Evolutionary conservation across 768 basidiomycete genomes (phyloP), one percentile per base, ranked within the genome.

Genomic region (Amanita rubescens): DNA sequence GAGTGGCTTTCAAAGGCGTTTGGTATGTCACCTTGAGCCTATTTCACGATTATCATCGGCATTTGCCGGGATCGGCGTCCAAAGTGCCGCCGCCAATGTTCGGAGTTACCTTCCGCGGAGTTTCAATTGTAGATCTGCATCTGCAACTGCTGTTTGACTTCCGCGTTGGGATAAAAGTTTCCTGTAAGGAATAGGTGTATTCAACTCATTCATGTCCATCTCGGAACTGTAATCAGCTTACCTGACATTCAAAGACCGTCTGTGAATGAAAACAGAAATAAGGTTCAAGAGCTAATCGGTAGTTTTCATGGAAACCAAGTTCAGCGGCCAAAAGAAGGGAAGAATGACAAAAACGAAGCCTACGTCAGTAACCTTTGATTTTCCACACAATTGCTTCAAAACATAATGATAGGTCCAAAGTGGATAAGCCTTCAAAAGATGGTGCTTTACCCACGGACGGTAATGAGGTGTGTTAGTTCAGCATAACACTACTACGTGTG

Each of bases 261-360:
- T 6, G 63, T 63, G 20, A 69, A 63, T 54, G 57, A 67, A 65
- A 43, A 64, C 27, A 30, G 65, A 60, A 65, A 65, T 62, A 72
- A 72, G 67, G 70, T 68, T 49, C 49, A 30, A 30, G 22, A 38
- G 58, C 46, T 17, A 22, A 56, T 45, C 43, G 12, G 50, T 25
- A 17, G 33, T 33, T 25, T 49, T 49, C 35, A 37, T 38, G 37
- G 19, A 22, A 49, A 49, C 35, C 17, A 30, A 33, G 8, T 44
- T 19, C 11, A 17, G 15, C 17, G 46, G 30, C 17, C 20, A 24
- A 34, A 10, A 35, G 46, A 48, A 48, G 33, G 7, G 33, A 38
- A 49, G 34, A 35, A 38, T 38, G 34, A 15, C 22, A 37, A n/a
- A 38, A 38, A 19, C 15, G 34, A 25, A 37, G 35, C 14, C 35